Conservation (phyloP, 768 basidiomycete genomes). For the Mycena alexandri region DNA sequence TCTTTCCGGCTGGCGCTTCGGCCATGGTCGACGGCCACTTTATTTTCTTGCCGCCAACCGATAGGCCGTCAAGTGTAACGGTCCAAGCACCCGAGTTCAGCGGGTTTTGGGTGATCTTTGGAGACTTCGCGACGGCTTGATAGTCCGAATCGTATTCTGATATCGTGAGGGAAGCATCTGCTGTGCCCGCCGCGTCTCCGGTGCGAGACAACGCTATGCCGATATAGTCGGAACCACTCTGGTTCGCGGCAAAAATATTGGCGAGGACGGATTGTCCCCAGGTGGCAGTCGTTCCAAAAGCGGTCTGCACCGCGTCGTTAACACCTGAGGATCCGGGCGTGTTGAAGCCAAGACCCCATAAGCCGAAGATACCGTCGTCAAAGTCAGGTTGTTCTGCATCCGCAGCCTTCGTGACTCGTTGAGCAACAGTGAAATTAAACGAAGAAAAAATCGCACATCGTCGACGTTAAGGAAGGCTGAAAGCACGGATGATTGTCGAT, state of each 20-base stretch:
- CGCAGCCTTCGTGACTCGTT: constrained; percentile 15
- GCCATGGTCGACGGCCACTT: constrained; percentile 27
- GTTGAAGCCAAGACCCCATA: constrained; percentile 36
- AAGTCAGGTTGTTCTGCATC: constrained; percentile 26
- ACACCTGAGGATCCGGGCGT: constrained; percentile 24
- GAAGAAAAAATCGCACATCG: background rate
- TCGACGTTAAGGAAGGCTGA: constrained; percentile 34
- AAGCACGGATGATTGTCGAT: too few relatives aligned
- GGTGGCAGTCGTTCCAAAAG: constrained; percentile 2
- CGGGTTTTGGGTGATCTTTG: constrained; percentile 29
- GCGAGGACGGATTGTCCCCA: constrained; percentile 35
- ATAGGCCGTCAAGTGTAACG: constrained; percentile 26
- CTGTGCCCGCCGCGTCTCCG: constrained; percentile 30
- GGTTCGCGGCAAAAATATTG: constrained; percentile 32
- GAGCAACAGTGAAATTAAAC: background rate
- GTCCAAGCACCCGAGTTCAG: constrained; percentile 31
- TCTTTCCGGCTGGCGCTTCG: constrained; percentile 27
- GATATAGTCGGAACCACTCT: constrained; percentile 27
- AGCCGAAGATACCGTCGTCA: constrained; percentile 28
- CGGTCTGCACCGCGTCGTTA: constrained; percentile 29
- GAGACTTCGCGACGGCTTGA: constrained; percentile 29
- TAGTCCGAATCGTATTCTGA: constrained; percentile 32
- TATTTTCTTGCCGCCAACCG: constrained; percentile 31
- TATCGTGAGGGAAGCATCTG: constrained; percentile 36
- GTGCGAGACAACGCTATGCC: constrained; percentile 33